These are phyloP conservation scores for Fraxinus greggii DNA, from an alignment of 305 asterid genomes.

Conservation along the genomic window DNA sequence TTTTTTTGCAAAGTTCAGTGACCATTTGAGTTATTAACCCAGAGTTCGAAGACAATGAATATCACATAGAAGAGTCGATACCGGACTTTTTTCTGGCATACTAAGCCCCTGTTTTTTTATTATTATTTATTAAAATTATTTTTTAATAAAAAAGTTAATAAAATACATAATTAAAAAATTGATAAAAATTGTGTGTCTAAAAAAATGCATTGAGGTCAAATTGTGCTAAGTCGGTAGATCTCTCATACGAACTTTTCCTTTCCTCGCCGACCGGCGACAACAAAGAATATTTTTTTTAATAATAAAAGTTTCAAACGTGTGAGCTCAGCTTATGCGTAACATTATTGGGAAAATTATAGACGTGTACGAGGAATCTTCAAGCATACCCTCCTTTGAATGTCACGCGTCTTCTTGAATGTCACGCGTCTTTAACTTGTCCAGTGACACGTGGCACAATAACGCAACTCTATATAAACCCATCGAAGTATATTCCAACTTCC, in stretches of 20 bases:
- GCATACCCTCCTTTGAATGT: neutral
- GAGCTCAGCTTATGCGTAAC: neutral
- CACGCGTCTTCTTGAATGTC: neutral
- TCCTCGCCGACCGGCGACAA: neutral
- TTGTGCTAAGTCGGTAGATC: neutral
- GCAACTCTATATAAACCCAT: conserved; percentile 1
- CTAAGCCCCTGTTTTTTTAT: neutral
- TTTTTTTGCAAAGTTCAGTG: no score
- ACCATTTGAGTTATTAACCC: no score
- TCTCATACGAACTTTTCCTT: neutral
- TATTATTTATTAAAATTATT: no score
- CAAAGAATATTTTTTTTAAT: no score
- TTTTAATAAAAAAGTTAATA: no score
- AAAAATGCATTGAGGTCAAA: neutral
- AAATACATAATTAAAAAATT: no score
- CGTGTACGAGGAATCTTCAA: neutral
- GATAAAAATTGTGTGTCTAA: no score
- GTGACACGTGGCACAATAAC: conserved; percentile 19
- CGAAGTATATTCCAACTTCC: neutral
- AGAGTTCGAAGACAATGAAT: no score
- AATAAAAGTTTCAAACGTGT: no score
- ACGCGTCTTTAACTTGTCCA: neutral
- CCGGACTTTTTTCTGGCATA: neutral
- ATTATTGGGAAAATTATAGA: neutral
- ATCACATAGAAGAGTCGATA: neutral